Evolutionary conservation across 257 asterid species (phyloP).

Genomic region (Solanum virginianum): DNA sequence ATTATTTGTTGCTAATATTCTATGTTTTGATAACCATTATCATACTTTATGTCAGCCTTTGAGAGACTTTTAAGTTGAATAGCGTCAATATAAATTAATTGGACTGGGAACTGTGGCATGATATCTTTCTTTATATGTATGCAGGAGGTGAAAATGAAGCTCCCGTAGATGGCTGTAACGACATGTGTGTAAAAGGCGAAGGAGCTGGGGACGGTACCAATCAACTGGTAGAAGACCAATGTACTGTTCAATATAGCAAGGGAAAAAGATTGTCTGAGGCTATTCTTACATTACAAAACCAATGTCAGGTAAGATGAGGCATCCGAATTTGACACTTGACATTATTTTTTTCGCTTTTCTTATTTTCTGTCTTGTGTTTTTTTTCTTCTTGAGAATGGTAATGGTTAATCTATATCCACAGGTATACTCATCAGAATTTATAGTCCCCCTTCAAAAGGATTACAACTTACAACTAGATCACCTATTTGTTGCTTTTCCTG

Average conservation of each 20-base stretch:
- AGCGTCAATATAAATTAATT: neutral
- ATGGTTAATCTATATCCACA: neutral
- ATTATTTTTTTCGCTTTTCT: neutral
- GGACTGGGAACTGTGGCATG: neutral
- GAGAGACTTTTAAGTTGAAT: neutral
- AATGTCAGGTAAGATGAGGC: slow-evolving; percentile 8
- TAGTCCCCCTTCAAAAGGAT: neutral
- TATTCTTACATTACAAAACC: neutral
- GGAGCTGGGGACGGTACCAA: neutral
- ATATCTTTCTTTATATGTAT: neutral
- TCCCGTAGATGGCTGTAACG: neutral
- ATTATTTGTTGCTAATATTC: neutral
- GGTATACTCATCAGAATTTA: neutral
- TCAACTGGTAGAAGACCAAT: neutral
- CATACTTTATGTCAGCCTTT: neutral
- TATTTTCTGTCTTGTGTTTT: neutral
- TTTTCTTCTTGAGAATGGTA: neutral
- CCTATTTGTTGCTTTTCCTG: neutral
- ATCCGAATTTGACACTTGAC: neutral
- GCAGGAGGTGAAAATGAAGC: slow-evolving; percentile 1
- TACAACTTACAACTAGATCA: neutral
- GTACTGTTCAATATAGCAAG: neutral
- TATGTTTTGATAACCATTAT: neutral
- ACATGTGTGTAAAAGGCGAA: neutral
- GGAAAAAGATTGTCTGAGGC: slow-evolving; percentile 1